Conservation (phyloP, 805 yeast genomes). For the Pichia cephalocereana region DNA sequence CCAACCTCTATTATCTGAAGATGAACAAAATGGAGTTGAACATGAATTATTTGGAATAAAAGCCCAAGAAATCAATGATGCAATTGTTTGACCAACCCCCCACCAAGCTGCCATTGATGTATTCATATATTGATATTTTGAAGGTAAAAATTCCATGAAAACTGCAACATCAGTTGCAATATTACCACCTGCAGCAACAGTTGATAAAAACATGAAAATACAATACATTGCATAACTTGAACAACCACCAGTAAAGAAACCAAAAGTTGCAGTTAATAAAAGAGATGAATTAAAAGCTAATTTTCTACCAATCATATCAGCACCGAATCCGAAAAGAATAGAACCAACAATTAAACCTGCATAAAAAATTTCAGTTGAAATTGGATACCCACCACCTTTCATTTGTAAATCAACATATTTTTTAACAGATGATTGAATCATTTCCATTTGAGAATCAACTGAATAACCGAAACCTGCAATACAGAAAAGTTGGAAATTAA, state of each 20-base stretch:
- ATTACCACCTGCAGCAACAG: slow-evolving; percentile 49
- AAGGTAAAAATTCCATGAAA: slow-evolving; percentile 44
- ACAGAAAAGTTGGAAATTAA: slow-evolving; percentile 40
- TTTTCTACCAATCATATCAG: slow-evolving; percentile 47
- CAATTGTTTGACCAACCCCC: slow-evolving; percentile 54
- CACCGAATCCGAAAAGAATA: slow-evolving; percentile 46
- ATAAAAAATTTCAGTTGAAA: slow-evolving; percentile 37
- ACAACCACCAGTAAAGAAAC: slow-evolving; percentile 47
- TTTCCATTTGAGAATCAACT: slow-evolving; percentile 43
- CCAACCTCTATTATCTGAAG: slow-evolving; percentile 49
- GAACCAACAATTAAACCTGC: slow-evolving; percentile 47
- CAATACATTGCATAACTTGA: slow-evolving; percentile 40
- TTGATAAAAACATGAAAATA: slow-evolving; percentile 35
- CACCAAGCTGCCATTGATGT: slow-evolving; percentile 51
- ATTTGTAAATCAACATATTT: slow-evolving; percentile 38
- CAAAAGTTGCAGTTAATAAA: slow-evolving; percentile 38
- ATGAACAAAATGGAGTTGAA: slow-evolving; percentile 34
- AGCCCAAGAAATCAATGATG: slow-evolving; percentile 46
- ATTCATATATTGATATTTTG: slow-evolving; percentile 39
- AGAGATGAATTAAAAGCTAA: slow-evolving; percentile 43
- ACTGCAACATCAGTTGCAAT: slow-evolving; percentile 46
- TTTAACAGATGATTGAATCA: slow-evolving; percentile 38
- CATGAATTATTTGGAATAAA: slow-evolving; percentile 44
- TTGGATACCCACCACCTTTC: slow-evolving; percentile 35
- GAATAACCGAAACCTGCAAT: slow-evolving; percentile 51